These are phyloP conservation scores for Cryptococcus sp. DNA, from an alignment of 1,284 basidiomycete species.

Conservation along the genomic window DNA sequence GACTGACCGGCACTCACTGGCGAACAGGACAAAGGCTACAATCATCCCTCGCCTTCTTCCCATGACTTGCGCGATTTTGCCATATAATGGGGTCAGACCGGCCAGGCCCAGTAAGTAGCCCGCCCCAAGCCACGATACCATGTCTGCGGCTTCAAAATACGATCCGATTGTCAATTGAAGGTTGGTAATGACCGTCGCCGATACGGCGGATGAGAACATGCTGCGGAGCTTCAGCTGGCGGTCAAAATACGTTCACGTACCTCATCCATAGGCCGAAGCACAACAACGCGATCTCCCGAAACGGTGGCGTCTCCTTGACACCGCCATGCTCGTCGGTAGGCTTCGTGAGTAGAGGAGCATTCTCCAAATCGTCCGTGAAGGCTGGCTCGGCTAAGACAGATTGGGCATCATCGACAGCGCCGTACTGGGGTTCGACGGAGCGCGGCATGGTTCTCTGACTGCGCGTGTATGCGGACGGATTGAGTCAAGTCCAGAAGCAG, in stretches of 20 bases:
- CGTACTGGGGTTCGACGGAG: not conserved
- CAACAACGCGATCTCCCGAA: constrained; percentile 16
- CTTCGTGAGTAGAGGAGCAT: not conserved
- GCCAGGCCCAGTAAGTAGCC: constrained; percentile 21
- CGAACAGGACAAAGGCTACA: constrained; percentile 1
- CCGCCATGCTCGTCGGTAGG: constrained; percentile 1
- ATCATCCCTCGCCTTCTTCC: constrained; percentile 15
- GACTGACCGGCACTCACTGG: not conserved
- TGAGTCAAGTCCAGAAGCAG: no score
- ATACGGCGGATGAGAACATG: constrained; percentile 16
- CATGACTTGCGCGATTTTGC: constrained; percentile 13
- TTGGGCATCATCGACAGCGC: not conserved
- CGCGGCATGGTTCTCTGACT: not conserved
- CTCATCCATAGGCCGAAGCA: constrained; percentile 20
- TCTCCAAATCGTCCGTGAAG: not conserved
- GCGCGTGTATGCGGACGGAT: no score
- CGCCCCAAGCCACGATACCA: constrained; percentile 20
- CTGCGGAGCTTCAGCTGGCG: not conserved
- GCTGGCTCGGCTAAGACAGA: not conserved
- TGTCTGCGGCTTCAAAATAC: constrained; percentile 7
- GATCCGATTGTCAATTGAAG: constrained; percentile 20
- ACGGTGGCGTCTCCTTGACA: constrained; percentile 6
- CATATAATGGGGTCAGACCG: constrained; percentile 21
- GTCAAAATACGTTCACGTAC: not conserved
- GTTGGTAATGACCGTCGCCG: constrained; percentile 18